Conservation (phyloP, 2,329 filamentous ascomycete genomes). For the Colletotrichum noveboracense region DNA sequence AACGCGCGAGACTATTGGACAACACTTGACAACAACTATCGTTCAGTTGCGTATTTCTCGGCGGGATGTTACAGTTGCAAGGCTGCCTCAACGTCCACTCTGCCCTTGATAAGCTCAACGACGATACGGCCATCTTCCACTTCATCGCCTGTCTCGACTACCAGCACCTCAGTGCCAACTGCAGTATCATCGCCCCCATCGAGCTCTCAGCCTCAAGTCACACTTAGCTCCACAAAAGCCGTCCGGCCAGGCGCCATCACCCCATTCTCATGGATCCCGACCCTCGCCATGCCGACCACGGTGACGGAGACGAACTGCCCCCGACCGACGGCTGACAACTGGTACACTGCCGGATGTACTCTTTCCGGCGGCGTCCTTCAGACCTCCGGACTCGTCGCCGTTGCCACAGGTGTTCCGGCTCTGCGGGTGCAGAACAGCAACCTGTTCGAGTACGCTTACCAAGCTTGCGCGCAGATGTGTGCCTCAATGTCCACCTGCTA, state of each 20-base stretch:
- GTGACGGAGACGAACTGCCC: neutral
- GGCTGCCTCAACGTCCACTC: neutral
- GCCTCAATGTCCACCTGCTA: neutral
- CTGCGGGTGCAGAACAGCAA: neutral
- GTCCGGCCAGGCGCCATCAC: neutral
- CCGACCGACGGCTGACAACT: neutral
- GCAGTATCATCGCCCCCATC: neutral
- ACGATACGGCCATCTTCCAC: neutral
- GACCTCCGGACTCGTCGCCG: neutral
- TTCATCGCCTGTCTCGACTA: neutral
- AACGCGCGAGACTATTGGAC: neutral
- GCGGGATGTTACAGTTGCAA: neutral
- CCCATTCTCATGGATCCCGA: neutral
- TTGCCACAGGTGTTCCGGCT: neutral
- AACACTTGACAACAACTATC: neutral
- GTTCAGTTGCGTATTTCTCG: neutral
- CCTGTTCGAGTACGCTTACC: neutral
- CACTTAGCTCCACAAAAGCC: neutral
- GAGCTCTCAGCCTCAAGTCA: neutral
- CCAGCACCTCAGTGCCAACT: neutral
- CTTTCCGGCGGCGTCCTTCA: neutral
- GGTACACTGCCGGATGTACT: constrained; percentile 8
- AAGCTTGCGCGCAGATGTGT: constrained; percentile 10
- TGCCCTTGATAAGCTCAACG: neutral
- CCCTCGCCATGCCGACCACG: neutral